Conservation (phyloP, 495 filamentous ascomycete species). For the Wilcoxina mikolae region DNA sequence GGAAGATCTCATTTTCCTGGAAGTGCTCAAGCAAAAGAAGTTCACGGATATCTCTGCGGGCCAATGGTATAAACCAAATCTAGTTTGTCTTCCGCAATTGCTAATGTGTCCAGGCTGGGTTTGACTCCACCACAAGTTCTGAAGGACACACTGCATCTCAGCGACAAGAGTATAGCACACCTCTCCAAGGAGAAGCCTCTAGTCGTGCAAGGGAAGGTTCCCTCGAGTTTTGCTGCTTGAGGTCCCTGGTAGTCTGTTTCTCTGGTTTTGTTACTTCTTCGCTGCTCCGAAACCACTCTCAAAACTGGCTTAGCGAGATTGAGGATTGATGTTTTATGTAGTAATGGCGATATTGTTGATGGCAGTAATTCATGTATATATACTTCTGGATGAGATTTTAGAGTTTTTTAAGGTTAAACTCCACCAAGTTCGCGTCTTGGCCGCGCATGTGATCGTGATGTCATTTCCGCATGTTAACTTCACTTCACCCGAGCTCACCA, state of each 20-base stretch:
- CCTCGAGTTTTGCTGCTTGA: constrained; percentile 12
- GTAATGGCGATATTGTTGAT: no score
- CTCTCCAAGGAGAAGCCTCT: constrained; percentile 50
- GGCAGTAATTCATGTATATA: no score
- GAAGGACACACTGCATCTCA: constrained; percentile 45
- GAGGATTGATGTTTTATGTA: neutral
- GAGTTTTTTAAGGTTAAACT: no score
- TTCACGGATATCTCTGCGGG: constrained; percentile 52
- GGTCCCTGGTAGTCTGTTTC: neutral
- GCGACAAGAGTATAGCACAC: constrained; percentile 37
- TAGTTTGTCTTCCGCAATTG: neutral
- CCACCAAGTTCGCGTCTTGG: no score
- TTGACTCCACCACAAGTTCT: constrained; percentile 50
- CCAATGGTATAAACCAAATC: constrained; percentile 33
- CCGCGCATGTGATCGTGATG: no score
- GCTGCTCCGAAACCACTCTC: neutral
- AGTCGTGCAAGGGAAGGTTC: constrained; percentile 29
- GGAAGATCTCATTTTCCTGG: constrained; percentile 52
- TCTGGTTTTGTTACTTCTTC: neutral
- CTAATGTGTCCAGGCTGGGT: constrained; percentile 35
- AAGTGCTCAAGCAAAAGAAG: constrained; percentile 51
- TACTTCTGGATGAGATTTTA: no score
- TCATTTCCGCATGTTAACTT: no score
- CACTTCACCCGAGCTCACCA: no score
- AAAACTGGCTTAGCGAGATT: neutral